Evolutionary conservation across 495 filamentous ascomycete genomes (phyloP).

Genomic region (Podospora pseudoanserina): DNA sequence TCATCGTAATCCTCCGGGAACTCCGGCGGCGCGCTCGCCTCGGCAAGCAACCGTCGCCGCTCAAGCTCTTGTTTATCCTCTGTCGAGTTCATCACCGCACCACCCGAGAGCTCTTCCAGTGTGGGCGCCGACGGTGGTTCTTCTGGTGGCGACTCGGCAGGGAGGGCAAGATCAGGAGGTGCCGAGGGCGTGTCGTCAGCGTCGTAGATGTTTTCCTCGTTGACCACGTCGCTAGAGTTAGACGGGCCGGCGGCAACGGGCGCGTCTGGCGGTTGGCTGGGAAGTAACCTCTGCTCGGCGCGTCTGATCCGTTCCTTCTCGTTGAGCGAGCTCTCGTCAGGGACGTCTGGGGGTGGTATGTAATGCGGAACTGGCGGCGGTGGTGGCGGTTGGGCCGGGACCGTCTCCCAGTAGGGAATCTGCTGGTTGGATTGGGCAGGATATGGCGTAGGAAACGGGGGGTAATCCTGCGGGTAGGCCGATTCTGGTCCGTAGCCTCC

Average conservation of each 20-base stretch:
- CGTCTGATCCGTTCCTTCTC: constrained; percentile 67
- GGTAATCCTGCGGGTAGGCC: constrained; percentile 26
- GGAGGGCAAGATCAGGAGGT: not conserved
- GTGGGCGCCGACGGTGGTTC: constrained; percentile 44
- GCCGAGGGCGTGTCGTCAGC: constrained; percentile 24
- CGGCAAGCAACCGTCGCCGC: constrained; percentile 64
- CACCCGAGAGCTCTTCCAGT: constrained; percentile 42
- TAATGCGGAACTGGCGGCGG: constrained; percentile 35
- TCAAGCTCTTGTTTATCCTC: constrained; percentile 89
- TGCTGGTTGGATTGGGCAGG: constrained; percentile 16
- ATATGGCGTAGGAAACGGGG: constrained; percentile 19
- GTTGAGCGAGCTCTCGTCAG: constrained; percentile 51
- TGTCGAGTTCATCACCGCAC: constrained; percentile 34
- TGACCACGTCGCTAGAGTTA: constrained; percentile 29
- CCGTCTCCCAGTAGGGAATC: constrained; percentile 25
- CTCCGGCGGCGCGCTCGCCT: constrained; percentile 65
- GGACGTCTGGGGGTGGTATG: constrained; percentile 52
- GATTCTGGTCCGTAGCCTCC: constrained; percentile 19
- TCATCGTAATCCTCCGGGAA: constrained; percentile 48
- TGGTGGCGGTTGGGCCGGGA: constrained; percentile 7
- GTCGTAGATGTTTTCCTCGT: constrained; percentile 39
- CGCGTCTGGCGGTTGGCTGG: constrained; percentile 61
- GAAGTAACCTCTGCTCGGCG: constrained; percentile 66
- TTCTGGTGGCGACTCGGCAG: constrained; percentile 6
- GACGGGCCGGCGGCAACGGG: constrained; percentile 48